A percentile compares a stretch with the other conserved stretches of the same genome.
These are phyloP conservation scores for Giardia duodenalis DNA, from an alignment of 208 protist species.

Conservation along the genomic window DNA sequence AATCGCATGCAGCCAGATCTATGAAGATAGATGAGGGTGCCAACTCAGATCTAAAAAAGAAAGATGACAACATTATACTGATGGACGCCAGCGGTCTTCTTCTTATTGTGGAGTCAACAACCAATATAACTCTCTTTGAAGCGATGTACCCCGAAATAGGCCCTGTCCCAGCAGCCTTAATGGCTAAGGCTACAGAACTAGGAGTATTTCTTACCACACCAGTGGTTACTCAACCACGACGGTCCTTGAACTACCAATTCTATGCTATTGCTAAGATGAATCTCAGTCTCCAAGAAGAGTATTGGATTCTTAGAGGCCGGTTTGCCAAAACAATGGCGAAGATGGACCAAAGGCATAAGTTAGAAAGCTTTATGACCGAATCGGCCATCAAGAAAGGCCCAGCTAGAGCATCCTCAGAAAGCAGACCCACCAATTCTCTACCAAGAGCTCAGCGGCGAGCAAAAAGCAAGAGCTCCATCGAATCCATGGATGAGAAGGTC, in stretches of 20 bases:
- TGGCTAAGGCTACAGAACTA: neutral
- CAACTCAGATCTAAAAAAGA: neutral
- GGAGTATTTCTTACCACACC: neutral
- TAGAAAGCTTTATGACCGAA: neutral
- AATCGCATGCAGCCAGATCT: too few relatives aligned
- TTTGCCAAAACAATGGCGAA: neutral
- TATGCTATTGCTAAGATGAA: neutral
- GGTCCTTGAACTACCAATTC: neutral
- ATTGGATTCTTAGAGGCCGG: neutral
- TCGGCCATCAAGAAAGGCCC: neutral
- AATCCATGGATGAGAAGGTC: neutral
- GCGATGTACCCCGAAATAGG: neutral
- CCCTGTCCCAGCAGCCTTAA: neutral
- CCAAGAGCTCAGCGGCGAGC: too few relatives aligned
- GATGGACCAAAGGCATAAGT: neutral
- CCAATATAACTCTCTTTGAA: neutral
- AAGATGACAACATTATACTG: neutral
- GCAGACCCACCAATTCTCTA: too few relatives aligned
- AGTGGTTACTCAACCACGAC: neutral
- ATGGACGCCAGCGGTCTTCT: neutral
- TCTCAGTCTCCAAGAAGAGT: neutral
- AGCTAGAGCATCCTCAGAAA: too few relatives aligned
- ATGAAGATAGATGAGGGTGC: neutral
- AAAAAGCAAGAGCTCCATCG: constrained; percentile 11
- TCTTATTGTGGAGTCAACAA: neutral